A percentile compares a stretch with the other conserved stretches of the same genome.
phyloP scores from a whole-genome alignment of 2,329 filamentous ascomycete species.

The Xylariaceae sp. region DNA sequence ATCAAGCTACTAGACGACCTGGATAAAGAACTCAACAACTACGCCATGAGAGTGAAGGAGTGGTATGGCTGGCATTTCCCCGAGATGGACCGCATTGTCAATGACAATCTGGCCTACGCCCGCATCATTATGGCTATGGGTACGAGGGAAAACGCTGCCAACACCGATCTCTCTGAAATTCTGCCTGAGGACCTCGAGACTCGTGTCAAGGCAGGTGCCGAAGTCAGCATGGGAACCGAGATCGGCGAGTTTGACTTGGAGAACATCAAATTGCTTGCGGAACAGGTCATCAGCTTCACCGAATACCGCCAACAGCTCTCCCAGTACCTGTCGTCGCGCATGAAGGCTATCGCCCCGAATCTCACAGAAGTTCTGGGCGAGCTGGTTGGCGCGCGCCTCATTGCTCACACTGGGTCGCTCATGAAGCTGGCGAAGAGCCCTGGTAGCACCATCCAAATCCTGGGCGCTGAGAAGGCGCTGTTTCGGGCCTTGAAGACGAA shows the following conservation, averaged over 20 bases:
- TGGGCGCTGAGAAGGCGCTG: slow-evolving; percentile 96
- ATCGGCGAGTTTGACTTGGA: slow-evolving; percentile 87
- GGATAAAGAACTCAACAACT: slow-evolving; percentile 98
- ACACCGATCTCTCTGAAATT: slow-evolving; percentile 76
- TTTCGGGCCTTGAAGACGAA: slow-evolving; percentile 99
- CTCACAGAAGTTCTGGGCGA: slow-evolving; percentile 88
- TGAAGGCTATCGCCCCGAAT: slow-evolving; percentile 96
- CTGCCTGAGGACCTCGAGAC: slow-evolving; percentile 92
- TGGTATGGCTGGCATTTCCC: slow-evolving; percentile 99
- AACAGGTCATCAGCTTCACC: slow-evolving; percentile 87
- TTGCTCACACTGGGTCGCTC: slow-evolving; percentile 88
- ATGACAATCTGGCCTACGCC: slow-evolving; percentile 93
- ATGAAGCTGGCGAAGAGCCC: slow-evolving; percentile 93
- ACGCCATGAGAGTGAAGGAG: slow-evolving; percentile 98
- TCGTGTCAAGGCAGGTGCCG: slow-evolving; percentile 86
- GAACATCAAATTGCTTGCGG: slow-evolving; percentile 84
- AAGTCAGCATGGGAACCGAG: slow-evolving; percentile 97
- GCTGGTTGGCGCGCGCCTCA: slow-evolving; percentile 87
- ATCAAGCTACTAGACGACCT: slow-evolving; percentile 90
- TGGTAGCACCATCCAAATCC: slow-evolving; percentile 92
- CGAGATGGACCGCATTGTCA: slow-evolving; percentile 92
- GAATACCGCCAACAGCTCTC: slow-evolving; percentile 85
- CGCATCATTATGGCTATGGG: slow-evolving; percentile 83
- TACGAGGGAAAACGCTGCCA: slow-evolving; percentile 72
- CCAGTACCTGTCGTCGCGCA: slow-evolving; percentile 82